Evolutionary conservation across 805 yeast species (phyloP).

Genomic region (Wickerhamomyces pijperi): DNA sequence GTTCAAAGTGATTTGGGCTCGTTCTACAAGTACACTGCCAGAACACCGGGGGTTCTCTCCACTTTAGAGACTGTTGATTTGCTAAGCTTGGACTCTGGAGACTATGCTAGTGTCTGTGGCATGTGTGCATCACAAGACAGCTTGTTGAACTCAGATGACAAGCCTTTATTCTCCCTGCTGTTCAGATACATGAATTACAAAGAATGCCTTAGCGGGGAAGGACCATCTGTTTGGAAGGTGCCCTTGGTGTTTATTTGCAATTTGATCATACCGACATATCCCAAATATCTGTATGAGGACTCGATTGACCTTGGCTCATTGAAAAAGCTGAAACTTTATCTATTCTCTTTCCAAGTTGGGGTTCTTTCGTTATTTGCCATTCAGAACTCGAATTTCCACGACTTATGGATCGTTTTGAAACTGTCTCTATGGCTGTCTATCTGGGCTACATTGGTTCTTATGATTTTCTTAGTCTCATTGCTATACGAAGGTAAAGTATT

Average conservation of each 20-base stretch:
- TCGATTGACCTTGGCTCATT: not conserved
- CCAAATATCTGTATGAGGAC: constrained; percentile 1
- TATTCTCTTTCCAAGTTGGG: constrained; percentile 20
- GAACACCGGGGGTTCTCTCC: not conserved
- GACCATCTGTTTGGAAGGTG: constrained; percentile 1
- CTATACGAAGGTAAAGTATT: not conserved
- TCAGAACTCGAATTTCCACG: too few species aligned
- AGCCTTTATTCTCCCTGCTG: constrained; percentile 3
- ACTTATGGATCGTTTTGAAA: too few species aligned
- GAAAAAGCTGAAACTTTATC: constrained; percentile 2
- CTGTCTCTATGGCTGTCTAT: too few species aligned
- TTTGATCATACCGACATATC: constrained; percentile 7
- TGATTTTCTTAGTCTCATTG: too few species aligned
- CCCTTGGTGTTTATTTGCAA: constrained; percentile 7
- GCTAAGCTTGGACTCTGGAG: not conserved
- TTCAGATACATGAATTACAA: constrained; percentile 3
- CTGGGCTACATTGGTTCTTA: too few species aligned
- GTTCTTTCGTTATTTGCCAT: too few species aligned
- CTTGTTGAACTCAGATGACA: too few species aligned
- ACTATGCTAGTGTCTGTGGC: too few species aligned
- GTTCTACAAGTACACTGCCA: not conserved
- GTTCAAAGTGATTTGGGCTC: not conserved
- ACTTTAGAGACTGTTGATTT: not conserved
- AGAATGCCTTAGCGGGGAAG: not conserved
- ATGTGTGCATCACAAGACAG: too few species aligned